Evolutionary conservation across 1,284 basidiomycete species (phyloP).

Genomic region (Ganoderma lingzhi): DNA sequence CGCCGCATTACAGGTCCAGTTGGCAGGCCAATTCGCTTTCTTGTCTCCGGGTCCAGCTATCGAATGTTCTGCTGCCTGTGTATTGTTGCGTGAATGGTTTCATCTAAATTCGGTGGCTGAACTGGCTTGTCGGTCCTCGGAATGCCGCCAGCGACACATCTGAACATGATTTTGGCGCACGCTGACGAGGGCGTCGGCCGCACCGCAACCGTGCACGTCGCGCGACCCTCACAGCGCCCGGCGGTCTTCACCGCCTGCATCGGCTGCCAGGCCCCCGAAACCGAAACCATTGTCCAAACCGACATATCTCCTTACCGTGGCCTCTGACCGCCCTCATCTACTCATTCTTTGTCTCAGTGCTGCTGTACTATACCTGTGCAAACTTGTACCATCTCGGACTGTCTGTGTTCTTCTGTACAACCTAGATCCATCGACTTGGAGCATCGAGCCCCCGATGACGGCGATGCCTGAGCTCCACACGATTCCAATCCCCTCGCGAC

Average conservation of each 20-base stretch:
- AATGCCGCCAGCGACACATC: background rate
- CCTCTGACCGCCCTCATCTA: background rate
- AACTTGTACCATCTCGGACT: background rate
- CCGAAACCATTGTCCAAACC: background rate
- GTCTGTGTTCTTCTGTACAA: background rate
- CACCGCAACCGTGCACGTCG: conserved; percentile 16
- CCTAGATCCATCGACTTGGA: background rate
- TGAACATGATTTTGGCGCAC: conserved; percentile 5
- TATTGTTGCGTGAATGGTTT: background rate
- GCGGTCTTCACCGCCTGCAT: background rate
- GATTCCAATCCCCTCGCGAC: conserved; percentile 67
- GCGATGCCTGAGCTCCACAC: conserved; percentile 46
- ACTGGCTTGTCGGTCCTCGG: background rate
- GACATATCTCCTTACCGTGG: background rate
- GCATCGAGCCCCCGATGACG: background rate
- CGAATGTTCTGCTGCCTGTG: background rate
- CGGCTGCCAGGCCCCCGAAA: background rate
- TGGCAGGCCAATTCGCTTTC: background rate
- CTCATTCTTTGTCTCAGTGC: background rate
- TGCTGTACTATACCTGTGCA: conserved; percentile 18
- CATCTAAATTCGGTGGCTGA: background rate
- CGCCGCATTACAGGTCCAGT: background rate
- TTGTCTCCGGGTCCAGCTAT: no score
- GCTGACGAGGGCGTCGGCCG: conserved; percentile 15
- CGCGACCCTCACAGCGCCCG: background rate